Evolutionary conservation across 495 filamentous ascomycete species (phyloP).

Genomic region (Penicillium cinerascens): DNA sequence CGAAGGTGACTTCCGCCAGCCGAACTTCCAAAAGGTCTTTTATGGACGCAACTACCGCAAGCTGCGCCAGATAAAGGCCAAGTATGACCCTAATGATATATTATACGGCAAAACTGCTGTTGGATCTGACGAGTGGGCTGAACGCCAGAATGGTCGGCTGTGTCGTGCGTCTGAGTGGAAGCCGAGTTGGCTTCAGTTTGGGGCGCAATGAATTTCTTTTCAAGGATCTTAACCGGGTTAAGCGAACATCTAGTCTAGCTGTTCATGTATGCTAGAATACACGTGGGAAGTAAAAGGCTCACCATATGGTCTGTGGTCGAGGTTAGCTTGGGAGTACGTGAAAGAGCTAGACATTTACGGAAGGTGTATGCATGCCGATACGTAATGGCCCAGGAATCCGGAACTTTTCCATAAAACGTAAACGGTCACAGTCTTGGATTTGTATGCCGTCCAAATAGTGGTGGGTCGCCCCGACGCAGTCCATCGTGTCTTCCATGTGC

Average conservation of each 20-base stretch:
- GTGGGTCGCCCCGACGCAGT: too few relatives aligned
- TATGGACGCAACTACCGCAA: constrained; percentile 46
- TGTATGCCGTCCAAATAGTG: too few relatives aligned
- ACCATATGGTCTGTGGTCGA: constrained; percentile 53
- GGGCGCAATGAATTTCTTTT: background rate
- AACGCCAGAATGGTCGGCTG: constrained; percentile 29
- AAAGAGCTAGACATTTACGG: too few relatives aligned
- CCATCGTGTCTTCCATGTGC: too few relatives aligned
- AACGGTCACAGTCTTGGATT: too few relatives aligned
- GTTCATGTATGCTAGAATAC: too few relatives aligned
- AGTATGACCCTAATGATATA: constrained; percentile 54
- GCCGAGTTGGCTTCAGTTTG: constrained; percentile 4
- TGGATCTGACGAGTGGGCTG: constrained; percentile 56
- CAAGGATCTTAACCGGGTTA: too few relatives aligned
- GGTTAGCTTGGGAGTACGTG: constrained; percentile 42
- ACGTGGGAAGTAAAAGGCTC: constrained; percentile 37
- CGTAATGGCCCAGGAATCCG: too few relatives aligned
- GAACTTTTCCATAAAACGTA: too few relatives aligned
- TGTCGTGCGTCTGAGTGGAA: constrained; percentile 21
- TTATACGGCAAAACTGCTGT: constrained; percentile 60
- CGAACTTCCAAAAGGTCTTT: constrained; percentile 48
- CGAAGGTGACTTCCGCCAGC: constrained; percentile 47
- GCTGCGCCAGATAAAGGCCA: constrained; percentile 39
- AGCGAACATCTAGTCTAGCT: too few relatives aligned
- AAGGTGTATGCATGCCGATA: too few relatives aligned